phyloP scores from a whole-genome alignment of 2,329 filamentous ascomycete species.

The Curvularia sp. region DNA sequence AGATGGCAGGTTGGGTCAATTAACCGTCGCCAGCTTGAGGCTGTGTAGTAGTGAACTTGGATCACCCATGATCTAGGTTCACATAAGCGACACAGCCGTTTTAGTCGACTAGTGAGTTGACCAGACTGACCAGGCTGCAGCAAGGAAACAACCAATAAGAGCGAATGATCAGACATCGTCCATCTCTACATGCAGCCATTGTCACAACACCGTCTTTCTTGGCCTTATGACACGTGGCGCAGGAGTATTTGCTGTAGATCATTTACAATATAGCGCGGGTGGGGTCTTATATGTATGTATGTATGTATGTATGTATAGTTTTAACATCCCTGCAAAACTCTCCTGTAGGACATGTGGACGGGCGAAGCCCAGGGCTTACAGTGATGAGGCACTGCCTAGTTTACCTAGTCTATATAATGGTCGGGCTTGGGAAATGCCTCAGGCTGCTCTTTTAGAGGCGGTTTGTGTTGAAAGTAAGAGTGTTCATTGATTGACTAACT shows the following conservation, averaged over 20 bases:
- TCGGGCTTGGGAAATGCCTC: background rate
- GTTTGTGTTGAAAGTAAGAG: too few relatives aligned
- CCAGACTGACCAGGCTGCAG: too few relatives aligned
- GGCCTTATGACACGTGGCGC: background rate
- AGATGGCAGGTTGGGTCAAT: background rate
- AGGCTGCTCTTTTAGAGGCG: background rate
- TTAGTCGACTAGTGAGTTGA: background rate
- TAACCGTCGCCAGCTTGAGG: background rate
- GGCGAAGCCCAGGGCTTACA: too few relatives aligned
- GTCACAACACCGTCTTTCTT: background rate
- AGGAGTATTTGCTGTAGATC: background rate
- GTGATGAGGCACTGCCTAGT: too few relatives aligned
- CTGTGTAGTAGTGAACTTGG: constrained; percentile 1
- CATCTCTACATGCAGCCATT: background rate
- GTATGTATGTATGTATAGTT: too few relatives aligned
- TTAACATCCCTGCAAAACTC: too few relatives aligned
- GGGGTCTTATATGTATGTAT: too few relatives aligned
- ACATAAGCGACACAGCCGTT: background rate
- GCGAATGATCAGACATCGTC: background rate
- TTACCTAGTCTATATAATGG: too few relatives aligned
- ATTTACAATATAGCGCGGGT: background rate
- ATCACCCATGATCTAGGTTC: background rate
- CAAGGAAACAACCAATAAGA: background rate
- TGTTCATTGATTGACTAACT: too few relatives aligned
- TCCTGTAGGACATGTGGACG: too few relatives aligned